These are phyloP conservation scores for Talaromyces nanjingensis DNA, from an alignment of 495 filamentous ascomycete genomes.

Conservation along the genomic window DNA sequence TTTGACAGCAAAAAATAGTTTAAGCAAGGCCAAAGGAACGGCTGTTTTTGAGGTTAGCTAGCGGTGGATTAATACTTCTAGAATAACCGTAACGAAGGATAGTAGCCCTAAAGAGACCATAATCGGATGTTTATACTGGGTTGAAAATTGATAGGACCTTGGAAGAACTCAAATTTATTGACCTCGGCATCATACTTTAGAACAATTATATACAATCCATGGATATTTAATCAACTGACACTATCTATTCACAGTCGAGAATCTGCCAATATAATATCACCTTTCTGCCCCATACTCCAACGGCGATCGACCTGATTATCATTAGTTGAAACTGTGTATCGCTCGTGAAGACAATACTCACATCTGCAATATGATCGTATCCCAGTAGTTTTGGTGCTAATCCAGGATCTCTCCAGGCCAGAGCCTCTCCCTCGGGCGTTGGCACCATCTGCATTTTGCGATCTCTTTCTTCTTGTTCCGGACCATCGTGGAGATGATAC, in stretches of 20 bases:
- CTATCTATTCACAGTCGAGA: slow-evolving; percentile 15
- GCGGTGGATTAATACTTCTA: too few relatives aligned
- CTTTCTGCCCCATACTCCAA: slow-evolving; percentile 9
- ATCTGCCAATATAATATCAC: slow-evolving; percentile 7
- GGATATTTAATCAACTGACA: background rate
- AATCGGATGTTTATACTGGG: background rate
- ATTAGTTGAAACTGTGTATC: background rate
- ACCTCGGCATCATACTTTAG: background rate
- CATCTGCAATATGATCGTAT: slow-evolving; percentile 36
- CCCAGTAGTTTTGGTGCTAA: slow-evolving; percentile 35
- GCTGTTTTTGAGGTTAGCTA: too few relatives aligned
- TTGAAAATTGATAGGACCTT: background rate
- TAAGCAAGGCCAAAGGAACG: too few relatives aligned
- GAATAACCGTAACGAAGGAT: background rate
- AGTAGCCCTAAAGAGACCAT: background rate
- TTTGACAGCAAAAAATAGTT: background rate
- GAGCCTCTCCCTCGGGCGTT: slow-evolving; percentile 34
- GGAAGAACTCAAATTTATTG: background rate
- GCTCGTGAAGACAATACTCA: slow-evolving; percentile 13
- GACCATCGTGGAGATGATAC: slow-evolving; percentile 45
- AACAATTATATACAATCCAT: background rate
- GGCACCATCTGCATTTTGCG: slow-evolving; percentile 36
- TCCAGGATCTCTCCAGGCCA: slow-evolving; percentile 41
- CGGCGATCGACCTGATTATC: slow-evolving; percentile 12
- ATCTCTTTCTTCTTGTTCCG: slow-evolving; percentile 42